Evolutionary conservation across 495 filamentous ascomycete species (phyloP).

Genomic region (Penicillium flavigenum): DNA sequence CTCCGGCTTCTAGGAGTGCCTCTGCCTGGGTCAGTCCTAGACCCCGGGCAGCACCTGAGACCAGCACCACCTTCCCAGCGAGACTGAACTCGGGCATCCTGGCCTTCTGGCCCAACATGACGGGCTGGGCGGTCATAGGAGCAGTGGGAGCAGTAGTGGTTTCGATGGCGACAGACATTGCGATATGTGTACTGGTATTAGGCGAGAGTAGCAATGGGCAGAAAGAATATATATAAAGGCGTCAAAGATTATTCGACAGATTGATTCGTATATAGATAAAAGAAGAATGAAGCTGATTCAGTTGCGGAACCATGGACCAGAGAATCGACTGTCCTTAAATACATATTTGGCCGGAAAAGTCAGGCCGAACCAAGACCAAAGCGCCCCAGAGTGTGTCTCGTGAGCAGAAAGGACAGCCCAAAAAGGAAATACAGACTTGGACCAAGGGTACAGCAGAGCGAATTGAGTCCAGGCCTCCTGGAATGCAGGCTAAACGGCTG

Average conservation of each 20-base stretch:
- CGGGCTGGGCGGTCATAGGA: constrained; percentile 25
- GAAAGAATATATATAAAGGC: not conserved
- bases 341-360: not conserved
- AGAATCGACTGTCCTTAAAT: constrained; percentile 11
- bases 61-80: constrained; percentile 69
- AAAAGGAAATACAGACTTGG: constrained; percentile 11
- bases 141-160: constrained; percentile 33
- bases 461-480: constrained; percentile 9
- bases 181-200: constrained; percentile 6
- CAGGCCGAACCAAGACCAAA: not conserved
- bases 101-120: constrained; percentile 39
- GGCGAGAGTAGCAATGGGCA: not conserved
- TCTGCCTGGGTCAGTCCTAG: constrained; percentile 77
- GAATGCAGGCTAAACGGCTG: constrained; percentile 9
- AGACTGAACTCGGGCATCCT: constrained; percentile 77
- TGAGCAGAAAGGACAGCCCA: constrained; percentile 9
- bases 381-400: constrained; percentile 7
- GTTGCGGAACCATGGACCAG: not conserved
- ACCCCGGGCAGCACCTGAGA: constrained; percentile 78
- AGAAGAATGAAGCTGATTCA: not conserved
- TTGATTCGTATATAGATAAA: not conserved
- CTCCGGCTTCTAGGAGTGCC: constrained; percentile 78
- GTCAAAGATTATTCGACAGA: not conserved
- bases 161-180: constrained; percentile 46
- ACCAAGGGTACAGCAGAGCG: not conserved